Evolutionary conservation across 2,329 filamentous ascomycete species (phyloP).

Genomic region (Apiospora phragmitis): DNA sequence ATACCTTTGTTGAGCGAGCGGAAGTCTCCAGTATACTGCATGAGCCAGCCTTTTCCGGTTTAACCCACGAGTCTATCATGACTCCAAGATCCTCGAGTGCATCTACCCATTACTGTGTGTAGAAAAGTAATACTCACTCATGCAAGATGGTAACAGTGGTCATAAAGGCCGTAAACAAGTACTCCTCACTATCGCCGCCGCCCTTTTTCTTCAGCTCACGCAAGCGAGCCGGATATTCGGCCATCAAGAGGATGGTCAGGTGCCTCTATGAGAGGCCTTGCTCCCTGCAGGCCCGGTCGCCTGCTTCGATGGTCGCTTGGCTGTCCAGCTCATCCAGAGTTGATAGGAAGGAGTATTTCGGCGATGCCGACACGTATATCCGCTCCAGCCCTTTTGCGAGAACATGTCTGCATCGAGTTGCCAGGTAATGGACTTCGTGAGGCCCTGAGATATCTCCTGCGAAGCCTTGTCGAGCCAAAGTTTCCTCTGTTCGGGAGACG

Average conservation of each 20-base stretch:
- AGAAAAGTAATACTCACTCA: conserved; percentile 26
- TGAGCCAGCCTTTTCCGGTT: conserved; percentile 27
- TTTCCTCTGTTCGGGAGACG: conserved; percentile 18
- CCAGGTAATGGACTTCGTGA: conserved; percentile 29
- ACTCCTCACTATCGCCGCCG: conserved; percentile 28
- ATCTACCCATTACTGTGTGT: not conserved
- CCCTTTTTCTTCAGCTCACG: conserved; percentile 21
- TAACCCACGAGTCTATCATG: not conserved
- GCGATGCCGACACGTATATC: conserved; percentile 35
- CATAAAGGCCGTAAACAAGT: conserved; percentile 36
- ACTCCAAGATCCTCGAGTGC: not conserved
- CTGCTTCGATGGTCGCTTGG: conserved; percentile 26
- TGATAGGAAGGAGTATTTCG: conserved; percentile 16
- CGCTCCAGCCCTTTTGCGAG: conserved; percentile 29
- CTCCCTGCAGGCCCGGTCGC: conserved; percentile 21
- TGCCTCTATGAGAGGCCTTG: conserved; percentile 18
- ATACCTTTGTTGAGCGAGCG: conserved; percentile 27
- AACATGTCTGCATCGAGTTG: conserved; percentile 33
- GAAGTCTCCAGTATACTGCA: conserved; percentile 34
- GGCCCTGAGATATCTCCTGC: conserved; percentile 18
- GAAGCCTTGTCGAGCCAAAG: conserved; percentile 24
- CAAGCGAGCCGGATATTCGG: conserved; percentile 30
- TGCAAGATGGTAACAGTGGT: conserved; percentile 33
- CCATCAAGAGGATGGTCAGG: conserved; percentile 29
- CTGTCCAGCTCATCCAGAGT: conserved; percentile 25